A percentile compares a stretch with the other conserved stretches of the same genome.
Conservation (phyloP, 805 yeast species). For the Teunomyces aglyptinius region DNA sequence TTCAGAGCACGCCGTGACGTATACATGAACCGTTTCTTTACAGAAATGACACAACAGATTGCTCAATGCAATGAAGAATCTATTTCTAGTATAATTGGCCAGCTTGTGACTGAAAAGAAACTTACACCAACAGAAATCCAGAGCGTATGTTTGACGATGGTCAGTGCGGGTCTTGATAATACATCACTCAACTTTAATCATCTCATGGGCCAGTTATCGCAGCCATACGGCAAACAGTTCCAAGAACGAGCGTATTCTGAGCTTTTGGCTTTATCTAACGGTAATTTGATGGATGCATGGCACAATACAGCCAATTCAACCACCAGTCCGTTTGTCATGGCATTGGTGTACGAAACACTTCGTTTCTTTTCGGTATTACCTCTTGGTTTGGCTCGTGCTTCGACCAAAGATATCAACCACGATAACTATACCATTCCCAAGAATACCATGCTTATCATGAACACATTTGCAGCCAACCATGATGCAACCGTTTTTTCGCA, state of each 20-base stretch:
- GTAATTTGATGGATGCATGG: conserved; percentile 36
- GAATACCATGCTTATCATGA: conserved; percentile 60
- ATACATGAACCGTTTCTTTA: conserved; percentile 44
- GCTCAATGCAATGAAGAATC: conserved; percentile 20
- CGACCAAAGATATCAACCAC: conserved; percentile 50
- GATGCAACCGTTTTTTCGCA: conserved; percentile 43
- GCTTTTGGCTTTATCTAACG: conserved; percentile 34
- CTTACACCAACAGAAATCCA: conserved; percentile 42
- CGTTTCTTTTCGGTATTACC: conserved; percentile 67
- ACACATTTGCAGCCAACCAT: conserved; percentile 69
- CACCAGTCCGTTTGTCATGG: conserved; percentile 50
- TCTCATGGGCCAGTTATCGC: conserved; percentile 58
- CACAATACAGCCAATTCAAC: conserved; percentile 19
- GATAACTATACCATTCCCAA: conserved; percentile 46
- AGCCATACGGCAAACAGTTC: conserved; percentile 35
- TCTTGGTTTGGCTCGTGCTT: conserved; percentile 59
- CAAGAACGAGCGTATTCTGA: conserved; percentile 46
- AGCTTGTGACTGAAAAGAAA: conserved; percentile 9
- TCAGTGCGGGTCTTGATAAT: conserved; percentile 77
- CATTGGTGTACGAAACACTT: conserved; percentile 61
- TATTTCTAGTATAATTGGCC: conserved; percentile 27
- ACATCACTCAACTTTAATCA: conserved; percentile 63
- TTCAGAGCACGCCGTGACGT: conserved; percentile 43
- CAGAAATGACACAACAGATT: conserved; percentile 13
- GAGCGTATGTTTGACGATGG: conserved; percentile 69